Base-by-base conservation (phyloP, 371 early-diverging fungal genomes). In the Thermomucor indicae-seudaticae region DNA sequence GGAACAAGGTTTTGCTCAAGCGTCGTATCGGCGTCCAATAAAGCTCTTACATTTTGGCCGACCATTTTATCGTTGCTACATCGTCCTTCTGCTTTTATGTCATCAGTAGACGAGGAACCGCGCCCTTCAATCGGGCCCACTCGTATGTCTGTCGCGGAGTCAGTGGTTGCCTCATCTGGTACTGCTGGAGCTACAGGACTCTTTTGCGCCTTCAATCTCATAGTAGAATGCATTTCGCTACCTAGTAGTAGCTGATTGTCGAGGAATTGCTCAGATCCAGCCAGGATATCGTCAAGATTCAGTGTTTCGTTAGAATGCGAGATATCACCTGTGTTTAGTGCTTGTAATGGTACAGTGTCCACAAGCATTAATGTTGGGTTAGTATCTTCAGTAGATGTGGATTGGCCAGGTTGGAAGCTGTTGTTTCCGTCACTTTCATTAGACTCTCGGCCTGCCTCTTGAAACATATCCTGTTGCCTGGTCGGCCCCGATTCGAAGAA, bases 401-500 rank as follows among this genome's bases (percentile, higher is more conserved):
- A n/a, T 5, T 44, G 44, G 12, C 17, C 25, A 25, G 44, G 8
- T 28, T 44, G n/a, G 8, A 10, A 17, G 5, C 6, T 12, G 25
- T 44, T 44, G 25, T 27, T 17, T 5, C 24, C 29, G 5, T 17
- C 3, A 11, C 10, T 37, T 5, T 3, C 37, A 10, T 37, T 37
- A 11, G 27, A 3, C 5, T 37, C 22, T n/a, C n/a, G n/a, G 4
- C 22, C 12, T 30, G 30, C 41, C 31, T 38, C 35, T 0, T 12
- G n/a, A 17, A 28, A 12, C n/a, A 14, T 29, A 20, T 23, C 29
- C 32, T 16, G 30, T 43, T 51, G 31, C 6, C 45, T 27, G 25
- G 40, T 29, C 14, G 57, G 39, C 7, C 39, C 47, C 10, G 34
- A 43, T 41, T 63, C 57, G 27, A 76, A 76, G 50, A 72, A 76